Percentiles rank a stretch among this genome's conserved stretches.
Conservation (phyloP, 2,329 filamentous ascomycete species). For the Ceratocystis lukuohia region DNA sequence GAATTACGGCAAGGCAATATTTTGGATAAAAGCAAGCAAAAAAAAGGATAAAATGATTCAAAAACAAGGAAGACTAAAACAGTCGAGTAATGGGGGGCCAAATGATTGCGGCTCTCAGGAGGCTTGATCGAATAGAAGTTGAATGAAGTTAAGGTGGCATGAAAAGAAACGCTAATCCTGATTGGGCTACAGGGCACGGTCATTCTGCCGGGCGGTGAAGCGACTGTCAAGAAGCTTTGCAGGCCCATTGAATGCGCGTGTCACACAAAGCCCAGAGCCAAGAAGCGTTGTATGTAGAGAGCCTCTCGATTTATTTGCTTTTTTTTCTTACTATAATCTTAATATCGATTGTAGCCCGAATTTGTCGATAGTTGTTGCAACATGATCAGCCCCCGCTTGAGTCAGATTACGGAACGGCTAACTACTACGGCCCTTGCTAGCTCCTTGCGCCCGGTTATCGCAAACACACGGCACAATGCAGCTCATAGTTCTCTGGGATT, state of each 20-base stretch:
- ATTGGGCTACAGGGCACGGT: slow-evolving; percentile 22
- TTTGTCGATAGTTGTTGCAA: background rate
- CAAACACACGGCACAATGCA: slow-evolving; percentile 38
- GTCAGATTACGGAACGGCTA: background rate
- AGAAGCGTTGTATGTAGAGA: background rate
- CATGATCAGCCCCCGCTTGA: background rate
- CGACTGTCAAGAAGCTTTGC: background rate
- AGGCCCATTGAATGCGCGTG: background rate
- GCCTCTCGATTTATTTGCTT: background rate
- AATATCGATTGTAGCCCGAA: background rate
- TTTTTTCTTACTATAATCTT: background rate
- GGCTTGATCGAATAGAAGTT: slow-evolving; percentile 23
- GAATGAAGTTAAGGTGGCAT: slow-evolving; percentile 32
- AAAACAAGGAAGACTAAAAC: background rate
- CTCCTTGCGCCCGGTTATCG: slow-evolving; percentile 27
- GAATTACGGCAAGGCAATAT: slow-evolving; percentile 5
- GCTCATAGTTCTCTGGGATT: slow-evolving; percentile 35
- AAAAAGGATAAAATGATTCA: slow-evolving; percentile 4
- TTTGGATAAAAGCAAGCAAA: slow-evolving; percentile 3
- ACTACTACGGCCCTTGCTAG: slow-evolving; percentile 25
- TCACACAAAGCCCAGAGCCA: background rate
- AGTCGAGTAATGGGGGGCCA: background rate
- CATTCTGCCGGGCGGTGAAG: slow-evolving; percentile 31
- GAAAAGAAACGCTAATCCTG: slow-evolving; percentile 28
- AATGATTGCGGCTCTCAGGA: slow-evolving; percentile 26